Evolutionary conservation across 2,329 filamentous ascomycete species (phyloP), one percentile per base, ranked within the genome.

Genomic region (Botrytis byssoidea): DNA sequence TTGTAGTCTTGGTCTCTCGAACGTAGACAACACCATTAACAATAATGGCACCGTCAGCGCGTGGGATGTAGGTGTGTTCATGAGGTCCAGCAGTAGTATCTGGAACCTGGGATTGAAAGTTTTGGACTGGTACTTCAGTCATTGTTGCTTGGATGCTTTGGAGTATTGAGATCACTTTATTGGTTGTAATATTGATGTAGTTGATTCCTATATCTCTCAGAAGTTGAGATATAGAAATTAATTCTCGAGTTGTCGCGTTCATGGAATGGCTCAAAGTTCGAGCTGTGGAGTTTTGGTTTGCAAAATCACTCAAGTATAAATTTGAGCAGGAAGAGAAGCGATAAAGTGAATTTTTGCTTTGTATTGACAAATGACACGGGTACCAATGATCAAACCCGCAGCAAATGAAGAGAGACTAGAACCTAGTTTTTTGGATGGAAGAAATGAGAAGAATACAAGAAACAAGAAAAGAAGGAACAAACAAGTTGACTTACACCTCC

Each of bases 71-170:
- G 32, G 85, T 84, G 76, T 90, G 88, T 42, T 84, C 78, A 73
- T 87, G 86, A 2, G 87, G 85, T 5, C 88, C 89, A 79, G 85
- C 84, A 61, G 85, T 86, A 25, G 88, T 89, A 76, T 89, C 87
- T 5, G 88, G 87, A 25, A 88, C 87, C 42, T 86, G 88, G 1
- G 88, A 89, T 78, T 90, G 86, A 77, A 87, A 90, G 79, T 88
- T 85, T 68, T 86, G 79, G 71, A 85, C 86, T n/a, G 71, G 44
- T 66, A 78, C 79, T 44, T 82, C 80, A 60, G 83, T 82, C 68
- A 74, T 85, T 48, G 51, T 68, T 82, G 75, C 76, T 84, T 84
- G 75, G 16, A 55, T 46, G 48, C 25, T 37, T 20, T 55, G 55
- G 10, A 20, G 40, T 44, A 37, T 46, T 5, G 32, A 63, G 40